A percentile compares a stretch with the other conserved stretches of the same genome.
These are phyloP conservation scores for Populus davidiana DNA, from an alignment of 345 rosid species.

Conservation along the genomic window DNA sequence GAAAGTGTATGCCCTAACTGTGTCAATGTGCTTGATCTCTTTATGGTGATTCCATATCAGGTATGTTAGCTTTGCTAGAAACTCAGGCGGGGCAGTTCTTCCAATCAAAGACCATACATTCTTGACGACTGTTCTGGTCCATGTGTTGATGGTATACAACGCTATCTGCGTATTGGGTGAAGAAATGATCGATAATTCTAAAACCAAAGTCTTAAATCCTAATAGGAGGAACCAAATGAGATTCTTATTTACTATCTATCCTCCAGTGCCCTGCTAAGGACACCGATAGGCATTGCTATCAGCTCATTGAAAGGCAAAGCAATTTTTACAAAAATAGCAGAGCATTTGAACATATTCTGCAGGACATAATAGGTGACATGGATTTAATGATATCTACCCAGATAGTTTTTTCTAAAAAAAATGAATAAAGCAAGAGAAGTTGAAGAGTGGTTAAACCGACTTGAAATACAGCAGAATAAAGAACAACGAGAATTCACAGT, in stretches of 20 bases:
- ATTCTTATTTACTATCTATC: too few species aligned
- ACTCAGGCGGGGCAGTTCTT: constrained; percentile 79
- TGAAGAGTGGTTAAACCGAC: background rate
- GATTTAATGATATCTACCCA: too few species aligned
- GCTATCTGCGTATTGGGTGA: constrained; percentile 56
- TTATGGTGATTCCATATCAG: constrained; percentile 82
- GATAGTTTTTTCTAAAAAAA: background rate
- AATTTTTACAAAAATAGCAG: too few species aligned
- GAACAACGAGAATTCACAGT: background rate
- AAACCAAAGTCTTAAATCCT: too few species aligned
- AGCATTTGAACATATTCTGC: too few species aligned
- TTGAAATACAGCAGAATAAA: background rate
- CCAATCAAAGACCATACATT: constrained; percentile 67
- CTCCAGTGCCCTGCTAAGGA: too few species aligned
- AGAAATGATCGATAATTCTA: background rate
- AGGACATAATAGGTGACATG: too few species aligned
- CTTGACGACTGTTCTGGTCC: constrained; percentile 75
- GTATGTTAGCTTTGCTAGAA: constrained; percentile 67
- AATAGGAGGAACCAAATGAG: background rate
- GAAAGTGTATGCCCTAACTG: constrained; percentile 77
- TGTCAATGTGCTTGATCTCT: constrained; percentile 67
- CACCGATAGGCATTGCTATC: too few species aligned
- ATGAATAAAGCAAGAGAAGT: background rate
- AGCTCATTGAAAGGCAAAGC: background rate
- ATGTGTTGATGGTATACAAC: constrained; percentile 64